phyloP scores from a whole-genome alignment of 352 stramenopile species.

The Pythium volutum region DNA sequence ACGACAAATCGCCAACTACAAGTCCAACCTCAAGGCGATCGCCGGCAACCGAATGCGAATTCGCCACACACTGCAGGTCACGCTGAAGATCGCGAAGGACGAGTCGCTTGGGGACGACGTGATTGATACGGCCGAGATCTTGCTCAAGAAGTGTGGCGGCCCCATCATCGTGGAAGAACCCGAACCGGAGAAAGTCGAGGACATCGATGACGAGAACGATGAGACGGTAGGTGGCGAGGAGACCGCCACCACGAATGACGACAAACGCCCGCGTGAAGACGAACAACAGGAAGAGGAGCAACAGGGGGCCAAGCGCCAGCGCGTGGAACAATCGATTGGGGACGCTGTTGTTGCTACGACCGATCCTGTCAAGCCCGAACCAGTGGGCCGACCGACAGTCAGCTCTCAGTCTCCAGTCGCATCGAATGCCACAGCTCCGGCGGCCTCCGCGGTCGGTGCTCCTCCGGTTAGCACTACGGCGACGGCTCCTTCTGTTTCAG shows the following conservation, averaged over 20 bases:
- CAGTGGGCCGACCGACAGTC: not conserved
- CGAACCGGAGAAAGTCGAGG: slow-evolving; percentile 30
- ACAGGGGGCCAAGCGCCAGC: slow-evolving; percentile 11
- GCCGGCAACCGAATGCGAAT: slow-evolving; percentile 42
- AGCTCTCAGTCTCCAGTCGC: not conserved
- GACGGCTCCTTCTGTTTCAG: not conserved
- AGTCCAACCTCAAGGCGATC: slow-evolving; percentile 50
- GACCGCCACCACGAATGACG: not conserved
- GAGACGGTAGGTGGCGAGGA: not conserved
- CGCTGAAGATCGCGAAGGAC: slow-evolving; percentile 59
- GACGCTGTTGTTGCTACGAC: not conserved
- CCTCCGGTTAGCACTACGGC: not conserved
- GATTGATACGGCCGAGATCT: slow-evolving; percentile 44
- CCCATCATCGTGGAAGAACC: slow-evolving; percentile 36
- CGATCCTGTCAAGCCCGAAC: slow-evolving; percentile 12
- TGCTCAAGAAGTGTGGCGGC: slow-evolving; percentile 54
- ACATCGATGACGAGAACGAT: slow-evolving; percentile 28
- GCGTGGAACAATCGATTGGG: not conserved
- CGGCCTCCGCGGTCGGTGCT: not conserved
- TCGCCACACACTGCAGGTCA: slow-evolving; percentile 45
- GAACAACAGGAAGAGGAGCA: slow-evolving; percentile 2
- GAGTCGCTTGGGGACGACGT: slow-evolving; percentile 59
- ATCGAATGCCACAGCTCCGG: not conserved
- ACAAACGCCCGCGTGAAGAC: slow-evolving; percentile 14
- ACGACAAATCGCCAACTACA: slow-evolving; percentile 68